phyloP scores from a whole-genome alignment of 345 rosid genomes.

The Gossypium arboreum region DNA sequence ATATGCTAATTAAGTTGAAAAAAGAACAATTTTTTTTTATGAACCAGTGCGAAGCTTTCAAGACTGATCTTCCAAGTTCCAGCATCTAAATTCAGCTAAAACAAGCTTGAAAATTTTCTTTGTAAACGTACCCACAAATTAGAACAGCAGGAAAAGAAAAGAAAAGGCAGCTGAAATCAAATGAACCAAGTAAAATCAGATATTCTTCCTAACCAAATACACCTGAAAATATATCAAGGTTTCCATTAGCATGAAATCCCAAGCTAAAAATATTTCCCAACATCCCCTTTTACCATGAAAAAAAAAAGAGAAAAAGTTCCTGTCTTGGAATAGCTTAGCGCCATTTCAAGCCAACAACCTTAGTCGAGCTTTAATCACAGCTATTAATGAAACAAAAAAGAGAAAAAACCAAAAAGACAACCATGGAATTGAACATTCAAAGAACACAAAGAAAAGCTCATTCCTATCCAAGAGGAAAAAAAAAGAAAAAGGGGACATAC shows the following conservation, averaged over 20 bases:
- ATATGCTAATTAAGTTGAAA: neutral
- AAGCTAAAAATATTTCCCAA: neutral
- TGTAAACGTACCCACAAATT: neutral
- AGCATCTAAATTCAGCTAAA: neutral
- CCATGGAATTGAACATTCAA: neutral
- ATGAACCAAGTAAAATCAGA: neutral
- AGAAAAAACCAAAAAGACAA: neutral
- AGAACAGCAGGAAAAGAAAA: neutral
- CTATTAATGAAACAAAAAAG: neutral
- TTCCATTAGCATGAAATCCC: neutral
- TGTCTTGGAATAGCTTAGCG: neutral
- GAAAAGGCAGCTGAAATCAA: neutral
- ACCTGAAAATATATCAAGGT: neutral
- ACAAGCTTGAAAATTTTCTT: neutral
- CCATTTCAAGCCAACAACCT: neutral
- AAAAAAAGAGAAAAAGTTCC: neutral
- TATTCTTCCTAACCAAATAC: neutral
- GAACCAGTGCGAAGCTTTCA: neutral
- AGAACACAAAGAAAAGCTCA: neutral
- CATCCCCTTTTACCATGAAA: neutral
- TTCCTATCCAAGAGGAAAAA: neutral
- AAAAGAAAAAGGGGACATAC: slow-evolving; percentile 1
- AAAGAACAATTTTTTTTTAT: neutral
- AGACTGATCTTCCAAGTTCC: neutral
- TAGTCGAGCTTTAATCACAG: neutral